These are phyloP conservation scores for Magnolia kwangsiensis DNA, from an alignment of 164 flowering plant genomes.

Conservation along the genomic window DNA sequence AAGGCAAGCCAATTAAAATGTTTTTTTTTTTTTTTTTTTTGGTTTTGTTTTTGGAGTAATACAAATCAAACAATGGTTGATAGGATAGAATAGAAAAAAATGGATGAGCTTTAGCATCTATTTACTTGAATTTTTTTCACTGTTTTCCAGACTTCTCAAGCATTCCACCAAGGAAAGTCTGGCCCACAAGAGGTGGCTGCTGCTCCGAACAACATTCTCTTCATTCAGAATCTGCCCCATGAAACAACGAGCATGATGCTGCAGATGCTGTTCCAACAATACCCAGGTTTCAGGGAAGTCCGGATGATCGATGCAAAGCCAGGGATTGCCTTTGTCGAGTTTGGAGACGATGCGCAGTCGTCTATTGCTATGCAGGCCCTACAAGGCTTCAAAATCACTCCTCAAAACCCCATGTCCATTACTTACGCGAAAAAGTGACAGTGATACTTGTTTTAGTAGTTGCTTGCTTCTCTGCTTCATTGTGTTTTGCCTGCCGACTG, in stretches of 20 bases:
- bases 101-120: too few relatives aligned
- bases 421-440: conserved; percentile 77
- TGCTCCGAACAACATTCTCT: conserved; percentile 86
- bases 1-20: too few relatives aligned
- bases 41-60: too few relatives aligned
- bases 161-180: conserved; percentile 49
- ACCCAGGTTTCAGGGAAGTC: conserved; percentile 92
- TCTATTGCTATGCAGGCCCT: conserved; percentile 86
- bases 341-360: conserved; percentile 78
- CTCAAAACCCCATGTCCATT: conserved; percentile 76
- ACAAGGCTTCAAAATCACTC: conserved; percentile 85
- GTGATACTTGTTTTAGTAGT: not conserved
- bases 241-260: conserved; percentile 82
- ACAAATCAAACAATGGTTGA: too few relatives aligned
- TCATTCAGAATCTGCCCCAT: conserved; percentile 85
- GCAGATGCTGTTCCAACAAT: conserved; percentile 78
- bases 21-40: too few relatives aligned
- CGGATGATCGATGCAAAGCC: conserved; percentile 93
- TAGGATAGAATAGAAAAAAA: too few relatives aligned
- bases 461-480: conserved; percentile 1
- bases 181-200: conserved; percentile 48
- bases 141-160: conserved; percentile 41
- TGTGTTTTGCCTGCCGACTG: not conserved
- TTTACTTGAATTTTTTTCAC: too few relatives aligned
- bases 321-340: conserved; percentile 98